Percentiles rank a stretch among this genome's conserved stretches.
These are phyloP conservation scores for Gossypium turneri DNA, from an alignment of 345 rosid species.

Conservation along the genomic window DNA sequence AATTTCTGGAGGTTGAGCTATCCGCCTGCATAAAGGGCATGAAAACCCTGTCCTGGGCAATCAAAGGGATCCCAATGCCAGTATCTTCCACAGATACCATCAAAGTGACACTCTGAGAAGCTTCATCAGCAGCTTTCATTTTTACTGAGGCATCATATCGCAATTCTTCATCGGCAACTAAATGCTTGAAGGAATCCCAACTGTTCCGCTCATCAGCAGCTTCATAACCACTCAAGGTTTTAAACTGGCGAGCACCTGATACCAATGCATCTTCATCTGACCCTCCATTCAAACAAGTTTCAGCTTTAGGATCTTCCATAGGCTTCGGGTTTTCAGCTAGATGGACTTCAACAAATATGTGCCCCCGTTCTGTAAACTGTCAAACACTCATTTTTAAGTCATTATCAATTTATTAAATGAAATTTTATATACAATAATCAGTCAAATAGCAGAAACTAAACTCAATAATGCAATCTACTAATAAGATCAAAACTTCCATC, in stretches of 20 bases:
- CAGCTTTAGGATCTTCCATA: constrained; percentile 31
- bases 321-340: constrained; percentile 55
- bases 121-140: constrained; percentile 28
- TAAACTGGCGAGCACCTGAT: constrained; percentile 34
- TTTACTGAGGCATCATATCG: constrained; percentile 29
- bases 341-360: constrained; percentile 86
- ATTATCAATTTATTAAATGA: constrained; percentile 8
- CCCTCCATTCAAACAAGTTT: constrained; percentile 45
- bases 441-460: not conserved
- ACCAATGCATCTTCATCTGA: constrained; percentile 34
- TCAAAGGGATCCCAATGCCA: constrained; percentile 83
- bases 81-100: constrained; percentile 91
- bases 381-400: constrained; percentile 15
- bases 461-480: not conserved
- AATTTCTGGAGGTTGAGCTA: constrained; percentile 86
- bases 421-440: not conserved
- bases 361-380: constrained; percentile 96
- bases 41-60: constrained; percentile 83
- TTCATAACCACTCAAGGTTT: constrained; percentile 85
- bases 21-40: constrained; percentile 98
- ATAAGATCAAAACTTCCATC: not conserved
- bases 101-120: constrained; percentile 50
- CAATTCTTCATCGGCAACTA: constrained; percentile 45
- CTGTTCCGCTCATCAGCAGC: constrained; percentile 83
- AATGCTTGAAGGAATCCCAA: constrained; percentile 79